phyloP scores from a whole-genome alignment of 495 filamentous ascomycete genomes.

The Melanomma pulvis-pyrius region DNA sequence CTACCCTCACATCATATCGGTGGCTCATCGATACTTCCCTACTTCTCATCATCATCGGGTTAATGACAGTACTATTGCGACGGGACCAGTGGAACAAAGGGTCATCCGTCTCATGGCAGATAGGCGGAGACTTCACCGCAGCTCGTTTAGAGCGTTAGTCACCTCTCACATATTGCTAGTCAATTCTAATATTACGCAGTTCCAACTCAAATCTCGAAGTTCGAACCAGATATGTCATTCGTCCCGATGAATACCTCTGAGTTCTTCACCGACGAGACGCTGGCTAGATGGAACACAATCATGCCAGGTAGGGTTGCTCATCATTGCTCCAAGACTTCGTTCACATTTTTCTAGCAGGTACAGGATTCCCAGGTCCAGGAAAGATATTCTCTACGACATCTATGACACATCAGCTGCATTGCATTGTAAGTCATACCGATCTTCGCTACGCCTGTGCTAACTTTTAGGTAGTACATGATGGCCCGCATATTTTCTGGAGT shows the following conservation, averaged over 20 bases:
- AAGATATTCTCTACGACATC: constrained; percentile 6
- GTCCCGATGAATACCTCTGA: constrained; percentile 11
- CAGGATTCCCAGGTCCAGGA: neutral
- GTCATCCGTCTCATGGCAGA: neutral
- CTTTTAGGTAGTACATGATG: constrained; percentile 8
- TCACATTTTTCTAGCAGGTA: neutral
- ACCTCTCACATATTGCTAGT: neutral
- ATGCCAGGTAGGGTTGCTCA: neutral
- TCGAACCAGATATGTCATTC: constrained; percentile 10
- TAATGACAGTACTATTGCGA: neutral
- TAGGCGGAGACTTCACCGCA: constrained; percentile 6
- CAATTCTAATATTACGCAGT: neutral
- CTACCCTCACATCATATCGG: neutral
- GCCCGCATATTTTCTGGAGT: constrained; percentile 1
- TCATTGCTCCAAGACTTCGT: neutral
- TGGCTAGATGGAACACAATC: constrained; percentile 12
- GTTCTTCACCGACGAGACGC: constrained; percentile 6
- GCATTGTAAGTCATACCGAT: neutral
- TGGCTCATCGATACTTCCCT: constrained; percentile 1
- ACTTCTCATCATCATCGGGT: constrained; percentile 6
- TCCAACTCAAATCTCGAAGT: neutral
- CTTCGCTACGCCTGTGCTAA: neutral
- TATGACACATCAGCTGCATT: constrained; percentile 19
- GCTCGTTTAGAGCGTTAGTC: neutral
- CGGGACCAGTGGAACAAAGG: neutral